Conservation (phyloP, 352 stramenopile species). For the Phytophthora pseudosyringae region DNA sequence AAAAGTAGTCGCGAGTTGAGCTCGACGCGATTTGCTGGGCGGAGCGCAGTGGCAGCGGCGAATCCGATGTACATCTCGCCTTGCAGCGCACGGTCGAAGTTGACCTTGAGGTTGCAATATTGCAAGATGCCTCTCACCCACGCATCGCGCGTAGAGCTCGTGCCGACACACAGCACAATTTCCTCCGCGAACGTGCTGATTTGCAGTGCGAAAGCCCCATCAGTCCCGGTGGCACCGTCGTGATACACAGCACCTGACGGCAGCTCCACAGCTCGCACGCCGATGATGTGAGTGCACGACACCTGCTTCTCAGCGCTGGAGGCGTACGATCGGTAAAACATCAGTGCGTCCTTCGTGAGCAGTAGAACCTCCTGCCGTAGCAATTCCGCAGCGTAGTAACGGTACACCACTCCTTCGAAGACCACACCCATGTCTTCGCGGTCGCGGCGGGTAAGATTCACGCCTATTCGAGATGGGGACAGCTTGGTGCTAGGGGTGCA, state of each 20-base stretch:
- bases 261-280: conserved; percentile 45
- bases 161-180: conserved; percentile 75
- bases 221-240: conserved; percentile 5
- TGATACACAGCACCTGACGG: conserved; percentile 28
- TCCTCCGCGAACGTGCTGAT: conserved; percentile 80
- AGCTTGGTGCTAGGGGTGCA: conserved; percentile 44
- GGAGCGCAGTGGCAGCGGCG: conserved; percentile 39
- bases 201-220: conserved; percentile 62
- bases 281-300: conserved; percentile 51
- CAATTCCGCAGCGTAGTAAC: conserved; percentile 62
- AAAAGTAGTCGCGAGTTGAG: conserved; percentile 76
- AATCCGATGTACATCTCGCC: conserved; percentile 54
- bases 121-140: conserved; percentile 73
- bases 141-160: conserved; percentile 59
- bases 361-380: conserved; percentile 81
- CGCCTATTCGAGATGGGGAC: conserved; percentile 63
- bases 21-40: conserved; percentile 56
- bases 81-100: conserved; percentile 49
- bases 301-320: conserved; percentile 63
- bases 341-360: conserved; percentile 57
- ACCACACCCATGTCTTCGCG: conserved; percentile 58
- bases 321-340: conserved; percentile 77
- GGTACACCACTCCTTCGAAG: conserved; percentile 78
- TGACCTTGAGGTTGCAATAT: conserved; percentile 54
- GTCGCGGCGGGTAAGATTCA: conserved; percentile 71